Conservation (phyloP, 495 filamentous ascomycete species). For the Massariosphaeria phaeospora region DNA sequence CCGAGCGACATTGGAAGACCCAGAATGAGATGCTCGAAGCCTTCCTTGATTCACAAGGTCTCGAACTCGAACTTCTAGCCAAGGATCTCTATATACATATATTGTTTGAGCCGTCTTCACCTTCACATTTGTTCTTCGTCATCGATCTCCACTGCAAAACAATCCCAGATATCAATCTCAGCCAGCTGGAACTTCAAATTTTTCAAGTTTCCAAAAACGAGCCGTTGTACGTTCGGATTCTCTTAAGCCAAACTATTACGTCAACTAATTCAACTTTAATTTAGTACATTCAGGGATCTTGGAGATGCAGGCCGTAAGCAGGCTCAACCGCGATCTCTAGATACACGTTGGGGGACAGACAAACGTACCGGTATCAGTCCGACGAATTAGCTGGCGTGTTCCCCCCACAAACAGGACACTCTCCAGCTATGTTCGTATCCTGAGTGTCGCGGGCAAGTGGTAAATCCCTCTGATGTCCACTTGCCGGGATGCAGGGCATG, state of each 20-base stretch:
- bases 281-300: constrained; percentile 12
- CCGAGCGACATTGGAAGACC: constrained; percentile 11
- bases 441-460: constrained; percentile 9
- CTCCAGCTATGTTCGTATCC: constrained; percentile 12
- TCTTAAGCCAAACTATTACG: constrained; percentile 1
- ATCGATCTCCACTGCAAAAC: constrained; percentile 12
- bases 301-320: constrained; percentile 8
- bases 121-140: constrained; percentile 11
- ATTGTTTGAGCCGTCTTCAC: constrained; percentile 10
- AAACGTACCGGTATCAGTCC: constrained; percentile 8
- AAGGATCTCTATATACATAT: constrained; percentile 11
- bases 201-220: constrained; percentile 8
- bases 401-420: constrained; percentile 11
- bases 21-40: constrained; percentile 16
- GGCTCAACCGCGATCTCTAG: constrained; percentile 12
- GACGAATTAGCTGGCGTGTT: constrained; percentile 11
- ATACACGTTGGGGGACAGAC: constrained; percentile 4
- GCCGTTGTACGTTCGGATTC: constrained; percentile 8
- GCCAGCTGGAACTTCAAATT: constrained; percentile 13
- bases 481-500: constrained; percentile 6
- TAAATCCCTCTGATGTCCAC: constrained; percentile 15
- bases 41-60: constrained; percentile 5
- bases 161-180: constrained; percentile 10
- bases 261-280: constrained; percentile 14
- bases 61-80: constrained; percentile 1